Evolutionary conservation across 2,329 filamentous ascomycete species (phyloP).

Genomic region (Aspergillus puulaauensis): DNA sequence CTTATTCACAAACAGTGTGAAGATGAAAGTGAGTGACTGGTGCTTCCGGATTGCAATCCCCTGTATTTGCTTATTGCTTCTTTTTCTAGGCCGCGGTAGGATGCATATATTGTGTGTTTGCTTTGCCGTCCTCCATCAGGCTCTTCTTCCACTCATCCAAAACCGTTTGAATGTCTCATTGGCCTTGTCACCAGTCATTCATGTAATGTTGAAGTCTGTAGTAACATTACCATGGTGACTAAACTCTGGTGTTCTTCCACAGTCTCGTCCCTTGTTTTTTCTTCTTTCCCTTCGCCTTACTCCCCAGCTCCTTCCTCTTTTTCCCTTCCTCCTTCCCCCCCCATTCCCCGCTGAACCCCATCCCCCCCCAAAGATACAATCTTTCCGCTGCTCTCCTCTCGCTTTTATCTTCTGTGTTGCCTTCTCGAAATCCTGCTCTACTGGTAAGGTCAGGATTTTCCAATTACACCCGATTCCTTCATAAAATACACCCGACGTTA

Average conservation of each 20-base stretch:
- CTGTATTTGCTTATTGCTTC: not conserved
- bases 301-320: not conserved
- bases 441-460: not conserved
- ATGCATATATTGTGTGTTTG: not conserved
- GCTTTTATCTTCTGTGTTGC: not conserved
- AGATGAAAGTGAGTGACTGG: not conserved
- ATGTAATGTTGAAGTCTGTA: not conserved
- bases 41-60: not conserved
- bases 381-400: not conserved
- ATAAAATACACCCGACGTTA: too few relatives aligned
- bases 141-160: not conserved
- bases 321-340: not conserved
- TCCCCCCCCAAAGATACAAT: not conserved
- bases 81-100: not conserved
- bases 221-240: not conserved
- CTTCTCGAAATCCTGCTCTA: not conserved
- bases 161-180: not conserved
- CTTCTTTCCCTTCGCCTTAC: not conserved
- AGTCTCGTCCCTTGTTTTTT: not conserved
- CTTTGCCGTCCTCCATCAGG: not conserved
- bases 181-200: not conserved
- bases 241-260: not conserved
- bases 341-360: not conserved
- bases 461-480: too few relatives aligned
- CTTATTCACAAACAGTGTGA: not conserved